Conservation (phyloP, 2,329 filamentous ascomycete species). For the Lecanoromycetidae sp. region DNA sequence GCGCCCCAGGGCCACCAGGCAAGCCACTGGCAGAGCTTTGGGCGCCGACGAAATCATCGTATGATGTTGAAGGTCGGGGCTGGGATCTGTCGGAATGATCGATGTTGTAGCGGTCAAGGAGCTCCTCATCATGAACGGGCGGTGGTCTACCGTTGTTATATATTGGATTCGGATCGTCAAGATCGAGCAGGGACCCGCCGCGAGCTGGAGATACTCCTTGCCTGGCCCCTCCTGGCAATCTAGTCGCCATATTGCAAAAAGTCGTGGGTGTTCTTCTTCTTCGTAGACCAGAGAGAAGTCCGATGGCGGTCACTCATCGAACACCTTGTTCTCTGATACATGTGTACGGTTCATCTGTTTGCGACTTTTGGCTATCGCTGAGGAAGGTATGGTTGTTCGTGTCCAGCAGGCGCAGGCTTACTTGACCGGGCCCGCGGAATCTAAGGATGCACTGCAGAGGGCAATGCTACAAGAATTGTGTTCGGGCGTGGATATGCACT, state of each 20-base stretch:
- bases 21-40: slow-evolving; percentile 38
- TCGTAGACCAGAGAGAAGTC: background rate
- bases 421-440: background rate
- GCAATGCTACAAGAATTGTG: background rate
- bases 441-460: background rate
- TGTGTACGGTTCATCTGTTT: background rate
- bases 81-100: slow-evolving; percentile 51
- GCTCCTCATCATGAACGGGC: slow-evolving; percentile 67
- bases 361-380: background rate
- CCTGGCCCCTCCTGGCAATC: slow-evolving; percentile 6
- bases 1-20: slow-evolving; percentile 32
- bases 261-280: background rate
- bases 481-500: too few relatives aligned
- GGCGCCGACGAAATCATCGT: slow-evolving; percentile 84
- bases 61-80: slow-evolving; percentile 73
- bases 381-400: background rate
- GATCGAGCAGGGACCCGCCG: slow-evolving; percentile 26
- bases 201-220: slow-evolving; percentile 3
- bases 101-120: slow-evolving; percentile 63
- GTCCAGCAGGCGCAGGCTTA: background rate
- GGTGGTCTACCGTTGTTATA: slow-evolving; percentile 69
- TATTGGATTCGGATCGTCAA: slow-evolving; percentile 30
- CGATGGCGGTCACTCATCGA: slow-evolving; percentile 8
- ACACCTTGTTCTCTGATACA: background rate
- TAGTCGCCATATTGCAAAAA: slow-evolving; percentile 7